Evolutionary conservation across 306 rosid species (phyloP), one percentile per base, ranked within the genome.

Genomic region (Fagus crenata): DNA sequence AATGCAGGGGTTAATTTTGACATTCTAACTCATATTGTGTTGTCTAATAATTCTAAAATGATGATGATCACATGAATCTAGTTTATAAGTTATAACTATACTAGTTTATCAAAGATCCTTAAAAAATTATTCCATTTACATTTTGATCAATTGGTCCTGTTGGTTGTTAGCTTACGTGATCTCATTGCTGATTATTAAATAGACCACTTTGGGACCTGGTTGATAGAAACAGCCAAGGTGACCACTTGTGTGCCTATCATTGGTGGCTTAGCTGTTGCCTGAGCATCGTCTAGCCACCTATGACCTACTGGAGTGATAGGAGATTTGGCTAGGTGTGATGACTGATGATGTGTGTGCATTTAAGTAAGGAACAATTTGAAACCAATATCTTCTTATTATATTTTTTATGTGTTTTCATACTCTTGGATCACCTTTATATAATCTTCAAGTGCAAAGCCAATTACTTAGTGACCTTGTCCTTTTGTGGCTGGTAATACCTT

Each of bases 401-500:
- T 7, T 46, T 12, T 46, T 46, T 46, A 46, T 9, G 51, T 46
- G 51, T 14, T 43, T 67, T 39, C 13, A 32, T 12, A 60, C 31
- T 31, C 67, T 31, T 28, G 14, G 8, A 28, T 58, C 64, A 28
- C 37, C 35, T 32, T 1, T 60, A 60, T 60, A 31, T 32, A 7
- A 60, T 60, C 15, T 31, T 32, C 17, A 3, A 31, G 8, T 67
- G 15, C 49, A 67, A 17, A 39, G 71, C 49, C 71, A 67, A 2
- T 12, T 13, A 28, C 28, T 63, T 63, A 0, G 69, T 63, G 22
- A 22, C 69, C 1, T 36, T 63, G 77, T 56, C 68, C 22, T 55
- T 75, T 37, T 36, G 33, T 12, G 46, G 2, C 51, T 75, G 69
- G 81, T 81, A 63, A 81, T 36, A 61, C 42, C 18, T 55, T 70